Conservation (phyloP, 2,329 filamentous ascomycete genomes). For the Epichloe gansuensis region DNA sequence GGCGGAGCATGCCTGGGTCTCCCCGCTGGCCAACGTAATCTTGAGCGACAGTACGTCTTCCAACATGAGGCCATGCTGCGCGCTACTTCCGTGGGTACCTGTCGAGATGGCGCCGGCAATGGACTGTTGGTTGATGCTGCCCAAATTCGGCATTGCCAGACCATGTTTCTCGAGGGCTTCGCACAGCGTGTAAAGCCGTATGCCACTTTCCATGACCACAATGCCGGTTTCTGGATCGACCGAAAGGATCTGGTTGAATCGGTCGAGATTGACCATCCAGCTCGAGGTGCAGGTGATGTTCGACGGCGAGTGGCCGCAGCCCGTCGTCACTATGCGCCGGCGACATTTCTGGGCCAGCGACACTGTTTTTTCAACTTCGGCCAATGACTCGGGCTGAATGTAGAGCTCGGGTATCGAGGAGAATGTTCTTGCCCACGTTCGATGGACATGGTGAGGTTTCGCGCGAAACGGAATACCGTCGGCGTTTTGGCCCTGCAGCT, state of each 20-base stretch:
- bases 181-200: conserved; percentile 64
- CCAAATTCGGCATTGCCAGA: conserved; percentile 79
- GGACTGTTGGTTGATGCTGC: conserved; percentile 90
- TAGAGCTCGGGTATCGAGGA: conserved; percentile 82
- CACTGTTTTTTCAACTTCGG: conserved; percentile 74
- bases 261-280: conserved; percentile 90
- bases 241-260: conserved; percentile 58
- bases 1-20: conserved; percentile 56
- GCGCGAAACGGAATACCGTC: conserved; percentile 61
- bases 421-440: conserved; percentile 92
- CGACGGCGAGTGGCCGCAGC: conserved; percentile 83
- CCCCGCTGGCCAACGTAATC: conserved; percentile 72
- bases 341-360: conserved; percentile 69
- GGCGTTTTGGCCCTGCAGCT: conserved; percentile 17
- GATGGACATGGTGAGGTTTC: conserved; percentile 58
- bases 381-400: conserved; percentile 65
- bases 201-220: conserved; percentile 76
- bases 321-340: conserved; percentile 72
- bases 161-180: conserved; percentile 60
- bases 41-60: conserved; percentile 63
- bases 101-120: conserved; percentile 87
- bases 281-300: conserved; percentile 85
- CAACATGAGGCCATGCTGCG: conserved; percentile 72
- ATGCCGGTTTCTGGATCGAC: conserved; percentile 53
- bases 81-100: conserved; percentile 81